Base-by-base conservation (phyloP, 805 yeast genomes). In the Dipodascus albidus region DNA sequence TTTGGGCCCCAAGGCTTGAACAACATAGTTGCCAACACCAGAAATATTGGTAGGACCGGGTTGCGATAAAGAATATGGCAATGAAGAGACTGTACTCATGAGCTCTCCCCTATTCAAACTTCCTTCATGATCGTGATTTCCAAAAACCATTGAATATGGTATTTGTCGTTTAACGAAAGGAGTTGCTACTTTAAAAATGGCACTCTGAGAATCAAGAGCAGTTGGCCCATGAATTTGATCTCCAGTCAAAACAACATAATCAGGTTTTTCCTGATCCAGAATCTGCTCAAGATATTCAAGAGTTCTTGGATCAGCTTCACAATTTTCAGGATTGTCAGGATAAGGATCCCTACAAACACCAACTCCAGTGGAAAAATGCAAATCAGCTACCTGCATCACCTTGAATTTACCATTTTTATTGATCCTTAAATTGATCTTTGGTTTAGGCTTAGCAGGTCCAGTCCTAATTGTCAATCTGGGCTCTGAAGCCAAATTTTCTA, bases 111-210 rank as follows among this genome's bases (percentile, higher is more conserved):
- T 75, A 15, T 72, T 57, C 54, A 88, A 60, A 2, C 82, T 76
- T 0, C 96, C 91, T 68, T 90, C 95, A 62, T 85, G 93, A 66
- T 93, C 99, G 65, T 93, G 99, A 66, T 93, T 93, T 0, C 99
- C 99, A 72, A 91, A 75, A 6, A 83, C 81, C 58, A 85, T 74
- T 0, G 96, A 91, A 73, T 78, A 93, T 2, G 98, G 97, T 6
- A 90, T 84, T 50, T 75, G 67, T 49, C 86, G 70, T 15, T 70
- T 61, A 22, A 90, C 76, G 23, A 87, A 78, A 0, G 96, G 95
- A 9, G 75, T 71, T 8, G 85, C 73, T 0, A 83, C 87, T 64
- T 93, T 91, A 55, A 84, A 74, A n/a, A 88, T 60, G 0, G 96
- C 80, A 0, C 96, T 82, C 59, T 83, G 83, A 0, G 96, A 76